phyloP scores from a whole-genome alignment of 2,329 filamentous ascomycete genomes.

The Fusarium austroafricanum region DNA sequence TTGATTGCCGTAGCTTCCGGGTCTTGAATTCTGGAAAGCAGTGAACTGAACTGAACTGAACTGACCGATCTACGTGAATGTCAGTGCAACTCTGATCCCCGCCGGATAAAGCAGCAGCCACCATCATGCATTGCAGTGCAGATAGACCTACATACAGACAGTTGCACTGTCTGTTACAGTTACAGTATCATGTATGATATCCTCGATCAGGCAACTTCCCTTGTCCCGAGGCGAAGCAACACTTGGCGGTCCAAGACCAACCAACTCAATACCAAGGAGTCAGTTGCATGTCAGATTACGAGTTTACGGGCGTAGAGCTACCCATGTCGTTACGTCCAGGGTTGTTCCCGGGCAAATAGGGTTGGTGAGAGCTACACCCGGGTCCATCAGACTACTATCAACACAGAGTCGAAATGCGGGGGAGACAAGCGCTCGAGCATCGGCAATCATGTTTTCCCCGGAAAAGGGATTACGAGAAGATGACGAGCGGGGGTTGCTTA shows the following conservation, averaged over 20 bases:
- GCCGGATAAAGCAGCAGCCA: slow-evolving; percentile 34
- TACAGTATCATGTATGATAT: slow-evolving; percentile 9
- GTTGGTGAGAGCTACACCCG: slow-evolving; percentile 4
- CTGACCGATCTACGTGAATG: neutral
- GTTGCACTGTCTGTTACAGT: neutral
- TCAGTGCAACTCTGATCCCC: slow-evolving; percentile 21
- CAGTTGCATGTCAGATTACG: slow-evolving; percentile 36
- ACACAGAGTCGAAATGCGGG: slow-evolving; percentile 34
- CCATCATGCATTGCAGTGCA: neutral
- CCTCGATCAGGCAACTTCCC: slow-evolving; percentile 31
- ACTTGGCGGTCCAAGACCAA: neutral
- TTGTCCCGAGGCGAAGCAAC: slow-evolving; percentile 30
- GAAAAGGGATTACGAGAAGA: slow-evolving; percentile 25
- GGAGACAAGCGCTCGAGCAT: slow-evolving; percentile 11
- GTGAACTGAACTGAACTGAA: neutral
- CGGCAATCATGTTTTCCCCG: slow-evolving; percentile 20
- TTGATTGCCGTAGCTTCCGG: slow-evolving; percentile 15
- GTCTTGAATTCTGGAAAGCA: too few species aligned
- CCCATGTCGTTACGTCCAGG: slow-evolving; percentile 5
- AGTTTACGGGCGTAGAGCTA: slow-evolving; percentile 28
- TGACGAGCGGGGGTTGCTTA: slow-evolving; percentile 16
- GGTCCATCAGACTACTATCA: neutral
- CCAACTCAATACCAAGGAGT: slow-evolving; percentile 21
- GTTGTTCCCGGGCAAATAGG: slow-evolving; percentile 33
- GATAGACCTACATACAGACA: neutral